Evolutionary conservation across 768 basidiomycete species (phyloP), one percentile per base, ranked within the genome.

Genomic region (Lentinula detonsa): DNA sequence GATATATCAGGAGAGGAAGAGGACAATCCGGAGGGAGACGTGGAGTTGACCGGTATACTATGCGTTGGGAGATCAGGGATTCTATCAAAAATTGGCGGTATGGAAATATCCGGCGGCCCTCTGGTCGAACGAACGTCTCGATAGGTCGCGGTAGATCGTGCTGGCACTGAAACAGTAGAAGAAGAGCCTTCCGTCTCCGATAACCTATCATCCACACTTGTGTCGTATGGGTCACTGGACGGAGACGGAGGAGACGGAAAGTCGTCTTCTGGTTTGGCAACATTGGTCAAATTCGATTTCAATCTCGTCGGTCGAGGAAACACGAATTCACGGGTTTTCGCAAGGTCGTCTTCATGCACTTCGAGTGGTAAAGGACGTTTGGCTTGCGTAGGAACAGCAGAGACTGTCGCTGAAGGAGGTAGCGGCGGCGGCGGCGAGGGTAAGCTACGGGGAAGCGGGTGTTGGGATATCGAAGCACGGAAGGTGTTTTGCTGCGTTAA

Each of bases 321-420:
- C 0, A 78, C 80, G 56, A 86, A 86, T 46, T 77, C 75, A 18
- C 76, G 73, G 52, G 79, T 81, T 64, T 77, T 81, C 5, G 80
- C 74, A 33, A 78, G 75, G 21, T 71, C 67, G 46, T 79, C 79
- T 28, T 82, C 79, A n/a, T 65, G 69, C 61, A 56, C 21, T 58
- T 34, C 55, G 31, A 66, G 56, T 2, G 65, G 62, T 15, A 65
- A 61, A 13, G 68, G 65, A 51, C 72, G 75, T 63, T 74, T 77
- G 28, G 69, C 63, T 55, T 70, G 64, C 21, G 75, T 79, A 28
- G 74, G 69, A 13, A 71, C 66, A 9, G 78, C 74, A 11, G 80
- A 73, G 3, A 73, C 68, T 57, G 76, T 67, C 18, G 67, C 60
- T 5, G 31, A 70, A 15, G 70, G 62, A 48, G 63, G 45, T 16